Percentiles rank a stretch among this genome's conserved stretches.
Conservation (phyloP, 345 rosid genomes). For the Noccaea bulbosa region DNA sequence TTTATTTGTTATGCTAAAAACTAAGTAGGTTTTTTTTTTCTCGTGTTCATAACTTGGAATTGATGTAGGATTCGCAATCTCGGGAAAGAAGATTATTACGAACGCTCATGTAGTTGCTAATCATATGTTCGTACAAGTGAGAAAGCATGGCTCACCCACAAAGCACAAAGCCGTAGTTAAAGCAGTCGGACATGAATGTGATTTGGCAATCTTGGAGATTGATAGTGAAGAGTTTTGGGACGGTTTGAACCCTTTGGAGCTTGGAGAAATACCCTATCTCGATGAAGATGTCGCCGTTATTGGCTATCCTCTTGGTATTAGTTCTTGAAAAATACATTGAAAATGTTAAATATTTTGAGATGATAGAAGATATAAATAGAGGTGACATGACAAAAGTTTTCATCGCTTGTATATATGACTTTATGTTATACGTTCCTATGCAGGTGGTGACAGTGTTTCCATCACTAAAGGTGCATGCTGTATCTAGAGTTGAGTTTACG, state of each 20-base stretch:
- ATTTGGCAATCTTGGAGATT: conserved; percentile 67
- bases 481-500: conserved; percentile 74
- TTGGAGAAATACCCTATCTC: conserved; percentile 67
- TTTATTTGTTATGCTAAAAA: too few species aligned
- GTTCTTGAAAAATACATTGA: too few species aligned
- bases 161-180: conserved; percentile 62
- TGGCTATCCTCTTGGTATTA: conserved; percentile 87
- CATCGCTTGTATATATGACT: too few species aligned
- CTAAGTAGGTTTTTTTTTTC: background rate
- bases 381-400: too few species aligned
- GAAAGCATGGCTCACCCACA: conserved; percentile 75
- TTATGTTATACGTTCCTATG: conserved; percentile 53
- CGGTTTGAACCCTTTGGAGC: conserved; percentile 59
- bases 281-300: conserved; percentile 68
- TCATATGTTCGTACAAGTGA: conserved; percentile 68
- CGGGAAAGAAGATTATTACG: conserved; percentile 62
- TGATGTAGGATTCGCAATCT: conserved; percentile 43
- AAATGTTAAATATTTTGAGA: too few species aligned
- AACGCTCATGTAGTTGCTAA: conserved; percentile 88
- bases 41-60: background rate
- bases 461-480: conserved; percentile 81
- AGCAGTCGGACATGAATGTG: conserved; percentile 79
- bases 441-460: conserved; percentile 81
- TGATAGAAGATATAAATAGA: too few species aligned
- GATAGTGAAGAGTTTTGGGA: conserved; percentile 43